Evolutionary conservation across 495 filamentous ascomycete species (phyloP), one percentile per base, ranked within the genome.

Genomic region (Penicillium paradoxum): DNA sequence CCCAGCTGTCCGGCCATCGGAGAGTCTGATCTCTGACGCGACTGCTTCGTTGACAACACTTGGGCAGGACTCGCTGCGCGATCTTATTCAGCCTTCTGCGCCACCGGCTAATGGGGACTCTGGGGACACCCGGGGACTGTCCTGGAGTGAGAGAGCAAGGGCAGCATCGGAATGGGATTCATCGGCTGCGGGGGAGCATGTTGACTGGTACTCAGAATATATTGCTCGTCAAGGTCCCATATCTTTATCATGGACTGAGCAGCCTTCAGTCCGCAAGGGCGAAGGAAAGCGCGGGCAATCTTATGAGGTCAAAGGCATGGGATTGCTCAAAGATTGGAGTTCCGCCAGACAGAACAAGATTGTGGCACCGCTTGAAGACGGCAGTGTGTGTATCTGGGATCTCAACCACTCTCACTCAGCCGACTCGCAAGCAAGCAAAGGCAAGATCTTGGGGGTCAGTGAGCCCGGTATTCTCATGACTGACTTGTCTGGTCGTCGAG

Each of bases 191-290:
- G 69, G 72, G 11, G 73, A 76, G 54, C 63, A 74, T 51, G 73
- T 88, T 13, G 80, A 88, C 45, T 96, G 89, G 84, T 96, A 95
- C 58, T 81, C 85, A 45, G 91, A 96, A 68, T 96, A 88, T 65
- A 86, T 92, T 55, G 88, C 90, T 22, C 78, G 90, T 19, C 79
- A 93, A 72, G 90, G 81, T 0, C 85, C 88, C 0, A 78, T 90
- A 25, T 79, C 76, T 6, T 69, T 88, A 25, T 86, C 77, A 58
- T 96, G 90, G 90, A 73, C 92, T 41, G 80, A 89, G 58, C 76
- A 82, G 45, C 80, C 82, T 14, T 67, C 66, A 14, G 63, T 69
- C 17, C 55, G 55, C 17, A 60, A 65, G 4, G 60, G 62, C 5
- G 58, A 65, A 6, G 55, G 63, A 1, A 59, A 62, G 6, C 53